Percentiles rank a stretch among this genome's conserved stretches.
phyloP scores from a whole-genome alignment of 2,329 filamentous ascomycete genomes.

The Diaporthe vexans region DNA sequence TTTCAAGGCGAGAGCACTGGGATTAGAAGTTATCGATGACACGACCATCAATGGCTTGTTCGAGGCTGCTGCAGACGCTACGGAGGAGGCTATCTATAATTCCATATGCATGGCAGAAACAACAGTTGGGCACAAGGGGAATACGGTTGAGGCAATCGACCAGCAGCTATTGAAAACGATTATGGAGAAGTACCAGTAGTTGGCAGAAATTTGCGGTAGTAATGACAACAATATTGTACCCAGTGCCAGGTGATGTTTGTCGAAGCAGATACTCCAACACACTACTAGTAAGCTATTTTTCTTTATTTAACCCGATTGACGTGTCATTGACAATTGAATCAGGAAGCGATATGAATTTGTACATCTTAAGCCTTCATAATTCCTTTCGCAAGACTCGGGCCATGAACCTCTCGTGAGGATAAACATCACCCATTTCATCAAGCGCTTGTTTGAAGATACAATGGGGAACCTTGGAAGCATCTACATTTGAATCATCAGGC shows the following conservation, averaged over 20 bases:
- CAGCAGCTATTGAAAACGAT: constrained; percentile 61
- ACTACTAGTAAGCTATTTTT: background rate
- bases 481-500: too few relatives aligned
- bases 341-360: too few relatives aligned
- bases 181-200: constrained; percentile 55
- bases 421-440: too few relatives aligned
- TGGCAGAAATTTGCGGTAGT: background rate
- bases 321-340: too few relatives aligned
- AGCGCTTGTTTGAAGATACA: too few relatives aligned
- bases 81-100: constrained; percentile 77
- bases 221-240: background rate
- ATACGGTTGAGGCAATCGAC: constrained; percentile 64
- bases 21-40: constrained; percentile 67
- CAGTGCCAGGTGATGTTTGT: too few relatives aligned
- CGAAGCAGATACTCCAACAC: too few relatives aligned
- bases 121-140: constrained; percentile 66
- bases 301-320: background rate
- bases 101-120: constrained; percentile 72
- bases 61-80: constrained; percentile 72
- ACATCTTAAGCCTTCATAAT: too few relatives aligned
- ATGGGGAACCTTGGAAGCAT: too few relatives aligned
- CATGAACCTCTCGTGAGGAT: too few relatives aligned
- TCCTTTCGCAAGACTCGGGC: too few relatives aligned
- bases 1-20: constrained; percentile 53
- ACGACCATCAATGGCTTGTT: constrained; percentile 73